Evolutionary conservation across 225 moss, liverwort and hornwort species (phyloP).

Genomic region (Pseudisothecium myosuroides): DNA sequence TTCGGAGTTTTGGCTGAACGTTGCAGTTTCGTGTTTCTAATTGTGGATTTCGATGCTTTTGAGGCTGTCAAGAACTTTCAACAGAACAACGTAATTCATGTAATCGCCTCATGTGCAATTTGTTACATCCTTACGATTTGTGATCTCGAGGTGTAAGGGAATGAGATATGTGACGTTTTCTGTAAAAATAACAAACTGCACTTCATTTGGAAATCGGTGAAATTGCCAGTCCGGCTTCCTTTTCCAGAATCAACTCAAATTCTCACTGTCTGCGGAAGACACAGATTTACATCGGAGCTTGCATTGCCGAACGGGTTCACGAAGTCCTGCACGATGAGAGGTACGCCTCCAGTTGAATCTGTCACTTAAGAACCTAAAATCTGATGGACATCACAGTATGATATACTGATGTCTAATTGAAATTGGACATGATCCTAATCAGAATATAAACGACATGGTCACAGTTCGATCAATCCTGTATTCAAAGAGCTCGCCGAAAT

Average conservation of each 20-base stretch:
- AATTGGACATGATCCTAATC: background rate
- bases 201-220: background rate
- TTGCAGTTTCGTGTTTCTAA: background rate
- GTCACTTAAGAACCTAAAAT: background rate
- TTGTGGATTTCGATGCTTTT: background rate
- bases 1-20: background rate
- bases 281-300: background rate
- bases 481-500: background rate
- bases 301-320: background rate
- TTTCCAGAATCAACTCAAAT: background rate
- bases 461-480: background rate
- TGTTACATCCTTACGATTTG: background rate
- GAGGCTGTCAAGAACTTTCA: background rate
- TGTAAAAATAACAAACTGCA: background rate
- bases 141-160: background rate
- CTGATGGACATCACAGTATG: background rate
- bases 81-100: background rate
- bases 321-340: background rate
- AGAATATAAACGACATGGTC: background rate
- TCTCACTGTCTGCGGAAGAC: background rate
- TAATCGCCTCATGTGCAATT: background rate
- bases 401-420: background rate
- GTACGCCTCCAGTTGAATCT: background rate
- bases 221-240: background rate
- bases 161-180: background rate